phyloP scores from a whole-genome alignment of 495 filamentous ascomycete genomes.

The Letharia columbiana region DNA sequence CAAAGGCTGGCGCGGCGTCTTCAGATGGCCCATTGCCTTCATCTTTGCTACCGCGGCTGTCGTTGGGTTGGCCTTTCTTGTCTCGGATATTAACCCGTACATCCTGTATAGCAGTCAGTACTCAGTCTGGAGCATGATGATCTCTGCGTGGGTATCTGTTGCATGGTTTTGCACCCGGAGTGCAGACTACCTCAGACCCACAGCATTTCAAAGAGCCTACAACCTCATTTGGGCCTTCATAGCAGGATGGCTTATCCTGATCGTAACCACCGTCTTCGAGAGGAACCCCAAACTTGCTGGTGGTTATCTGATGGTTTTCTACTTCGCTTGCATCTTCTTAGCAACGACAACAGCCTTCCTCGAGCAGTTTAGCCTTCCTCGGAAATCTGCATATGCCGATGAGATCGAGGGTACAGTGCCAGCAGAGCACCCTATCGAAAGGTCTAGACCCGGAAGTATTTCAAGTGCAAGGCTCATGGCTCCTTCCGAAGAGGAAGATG shows the following conservation, averaged over 20 bases:
- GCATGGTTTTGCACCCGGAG: slow-evolving; percentile 81
- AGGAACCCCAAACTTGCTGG: slow-evolving; percentile 62
- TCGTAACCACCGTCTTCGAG: slow-evolving; percentile 63
- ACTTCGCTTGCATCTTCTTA: slow-evolving; percentile 65
- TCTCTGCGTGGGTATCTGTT: slow-evolving; percentile 68
- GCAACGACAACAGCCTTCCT: slow-evolving; percentile 62
- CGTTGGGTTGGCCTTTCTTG: slow-evolving; percentile 64
- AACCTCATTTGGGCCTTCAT: slow-evolving; percentile 75
- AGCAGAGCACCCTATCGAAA: slow-evolving; percentile 3
- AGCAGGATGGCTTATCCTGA: slow-evolving; percentile 61
- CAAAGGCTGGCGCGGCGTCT: slow-evolving; percentile 70
- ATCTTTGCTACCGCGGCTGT: slow-evolving; percentile 57
- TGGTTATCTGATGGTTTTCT: slow-evolving; percentile 76
- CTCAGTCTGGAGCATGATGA: slow-evolving; percentile 77
- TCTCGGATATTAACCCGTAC: slow-evolving; percentile 75
- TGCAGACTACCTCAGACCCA: slow-evolving; percentile 74
- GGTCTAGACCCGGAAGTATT: slow-evolving; percentile 37
- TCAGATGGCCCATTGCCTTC: slow-evolving; percentile 74
- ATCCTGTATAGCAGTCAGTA: slow-evolving; percentile 83
- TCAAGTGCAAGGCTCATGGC: slow-evolving; percentile 36
- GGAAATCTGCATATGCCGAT: slow-evolving; percentile 55
- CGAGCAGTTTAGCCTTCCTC: slow-evolving; percentile 72
- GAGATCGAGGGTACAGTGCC: slow-evolving; percentile 29
- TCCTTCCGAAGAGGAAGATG: slow-evolving; percentile 30
- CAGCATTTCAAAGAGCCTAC: slow-evolving; percentile 75